Evolutionary conservation across 306 rosid species (phyloP).

Genomic region (Sesbania bispinosa): DNA sequence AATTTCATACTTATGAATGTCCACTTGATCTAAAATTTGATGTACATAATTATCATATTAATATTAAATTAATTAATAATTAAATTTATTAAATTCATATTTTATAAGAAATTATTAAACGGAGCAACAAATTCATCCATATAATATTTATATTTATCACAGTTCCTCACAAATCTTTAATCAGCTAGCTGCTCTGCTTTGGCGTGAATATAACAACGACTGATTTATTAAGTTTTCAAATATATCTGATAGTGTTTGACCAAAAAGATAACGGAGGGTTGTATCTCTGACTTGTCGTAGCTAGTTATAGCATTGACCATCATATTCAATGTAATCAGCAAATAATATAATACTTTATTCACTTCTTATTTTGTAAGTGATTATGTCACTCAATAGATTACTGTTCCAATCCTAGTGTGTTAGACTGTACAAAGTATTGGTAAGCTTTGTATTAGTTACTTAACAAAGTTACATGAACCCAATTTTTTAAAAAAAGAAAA

Average conservation of each 20-base stretch:
- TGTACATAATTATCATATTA: too few species aligned
- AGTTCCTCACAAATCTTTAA: neutral
- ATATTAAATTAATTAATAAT: too few species aligned
- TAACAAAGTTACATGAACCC: neutral
- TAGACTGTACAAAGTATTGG: neutral
- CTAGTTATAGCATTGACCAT: neutral
- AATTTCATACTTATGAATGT: too few species aligned
- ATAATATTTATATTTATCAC: too few species aligned
- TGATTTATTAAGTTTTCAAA: neutral
- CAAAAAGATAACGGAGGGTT: neutral
- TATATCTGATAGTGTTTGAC: neutral
- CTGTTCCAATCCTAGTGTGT: too few species aligned
- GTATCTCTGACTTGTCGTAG: neutral
- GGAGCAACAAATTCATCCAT: too few species aligned
- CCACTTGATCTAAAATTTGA: too few species aligned
- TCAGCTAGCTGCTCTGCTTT: neutral
- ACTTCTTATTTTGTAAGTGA: neutral
- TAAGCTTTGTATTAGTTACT: neutral
- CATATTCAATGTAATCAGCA: neutral
- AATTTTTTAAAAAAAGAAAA: neutral
- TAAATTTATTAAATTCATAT: too few species aligned
- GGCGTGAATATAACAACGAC: neutral
- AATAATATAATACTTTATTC: neutral
- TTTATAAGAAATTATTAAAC: too few species aligned
- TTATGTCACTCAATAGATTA: slow-evolving; percentile 11